Base-by-base conservation (phyloP, 2,329 filamentous ascomycete genomes). In the Colletotrichum sidae region DNA sequence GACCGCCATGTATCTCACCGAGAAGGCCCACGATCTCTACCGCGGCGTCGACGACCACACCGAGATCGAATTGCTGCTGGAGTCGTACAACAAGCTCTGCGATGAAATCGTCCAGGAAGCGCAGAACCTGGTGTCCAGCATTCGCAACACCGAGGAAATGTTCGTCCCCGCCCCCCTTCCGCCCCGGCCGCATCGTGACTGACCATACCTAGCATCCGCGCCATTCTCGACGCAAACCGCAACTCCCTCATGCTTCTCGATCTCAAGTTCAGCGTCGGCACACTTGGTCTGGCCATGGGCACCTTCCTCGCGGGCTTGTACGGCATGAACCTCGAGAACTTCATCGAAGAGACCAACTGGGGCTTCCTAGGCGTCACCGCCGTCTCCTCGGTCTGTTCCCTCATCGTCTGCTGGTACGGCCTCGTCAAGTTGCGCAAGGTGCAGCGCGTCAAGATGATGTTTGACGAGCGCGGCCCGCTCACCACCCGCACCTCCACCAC, bases 321-420 rank as follows among this genome's bases (percentile, higher is more conserved):
- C 84, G 96, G 96, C 72, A 98, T 98, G 94, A 99, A 99, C 81
- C 83, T 99, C 69, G 96, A 97, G 76, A 98, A 98, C 79, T 98
- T 97, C 78, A 93, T 98, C 72, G 96, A 99, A 81, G 95, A 98
- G 76, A 94, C 92, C 2, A 88, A 93, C 77, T 87, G 93, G 77
- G 96, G 95, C 10, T 98, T 99, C 76, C 85, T 85, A 51, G 87
- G 87, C 58, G 90, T 99, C 66, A 93, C 91, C 2, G 83, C 81
- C 15, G 82, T 87, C 67, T 96, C 92, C 62, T 85, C 90, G 61
- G 72, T 90, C 61, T 89, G 94, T 76, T 93, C 92, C 12, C 85
- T 90, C 59, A 71, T 94, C 8, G 92, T 97, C 55, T 95, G 92
- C 80, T 86, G 88, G 72, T 97, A 95, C 78, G 94, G 96, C 6